A percentile compares a stretch with the other conserved stretches of the same genome.
These are phyloP conservation scores for Lathyrus oleraceus DNA, from an alignment of 306 rosid species.

Conservation along the genomic window DNA sequence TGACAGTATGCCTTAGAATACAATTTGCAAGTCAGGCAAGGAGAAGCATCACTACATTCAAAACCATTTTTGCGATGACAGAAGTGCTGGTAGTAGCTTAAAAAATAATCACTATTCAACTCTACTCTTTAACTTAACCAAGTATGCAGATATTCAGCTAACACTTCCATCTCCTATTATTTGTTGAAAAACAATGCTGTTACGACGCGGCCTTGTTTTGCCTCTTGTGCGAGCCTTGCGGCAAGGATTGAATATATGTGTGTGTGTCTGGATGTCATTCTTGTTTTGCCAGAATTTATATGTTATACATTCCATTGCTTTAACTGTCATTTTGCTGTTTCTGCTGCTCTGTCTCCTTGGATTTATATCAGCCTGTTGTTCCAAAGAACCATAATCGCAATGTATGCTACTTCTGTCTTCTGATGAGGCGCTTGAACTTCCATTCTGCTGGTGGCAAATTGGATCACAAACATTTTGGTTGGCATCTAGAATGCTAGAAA, in stretches of 20 bases:
- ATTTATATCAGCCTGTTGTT: conserved; percentile 26
- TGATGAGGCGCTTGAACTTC: conserved; percentile 32
- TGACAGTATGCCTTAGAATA: conserved; percentile 6
- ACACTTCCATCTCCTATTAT: conserved; percentile 34
- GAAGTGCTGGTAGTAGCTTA: neutral
- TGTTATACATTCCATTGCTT: conserved; percentile 71
- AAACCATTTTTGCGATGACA: conserved; percentile 2
- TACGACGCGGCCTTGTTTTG: conserved; percentile 36
- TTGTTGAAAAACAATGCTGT: too few species aligned
- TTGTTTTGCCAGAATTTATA: conserved; percentile 50
- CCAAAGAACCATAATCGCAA: conserved; percentile 6
- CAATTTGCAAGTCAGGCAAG: conserved; percentile 23
- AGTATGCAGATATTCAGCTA: conserved; percentile 30
- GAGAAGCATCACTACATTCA: conserved; percentile 15
- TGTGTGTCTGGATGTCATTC: conserved; percentile 27
- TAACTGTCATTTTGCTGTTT: conserved; percentile 65
- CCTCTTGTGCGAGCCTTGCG: conserved; percentile 48
- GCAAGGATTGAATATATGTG: conserved; percentile 38
- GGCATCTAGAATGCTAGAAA: conserved; percentile 40
- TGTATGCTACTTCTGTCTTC: neutral
- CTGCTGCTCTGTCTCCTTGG: conserved; percentile 78
- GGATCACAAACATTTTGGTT: conserved; percentile 37
- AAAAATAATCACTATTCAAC: conserved; percentile 26
- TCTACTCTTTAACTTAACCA: conserved; percentile 23
- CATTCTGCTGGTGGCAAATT: conserved; percentile 34